These are phyloP conservation scores for Camellia japonica DNA, from an alignment of 148 eudicot genomes.

Conservation along the genomic window DNA sequence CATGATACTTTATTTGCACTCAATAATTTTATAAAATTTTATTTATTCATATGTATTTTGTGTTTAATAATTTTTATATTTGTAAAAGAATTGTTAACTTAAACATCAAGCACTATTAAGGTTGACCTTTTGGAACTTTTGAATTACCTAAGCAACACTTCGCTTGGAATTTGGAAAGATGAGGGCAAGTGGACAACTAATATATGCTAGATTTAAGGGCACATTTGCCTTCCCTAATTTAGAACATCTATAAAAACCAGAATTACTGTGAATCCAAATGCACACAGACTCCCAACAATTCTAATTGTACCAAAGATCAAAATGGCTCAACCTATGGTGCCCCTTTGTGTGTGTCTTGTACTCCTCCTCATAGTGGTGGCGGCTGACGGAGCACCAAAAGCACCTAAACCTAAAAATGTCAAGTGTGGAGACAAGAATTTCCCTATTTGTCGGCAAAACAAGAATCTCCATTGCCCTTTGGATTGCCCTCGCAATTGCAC, in stretches of 20 bases:
- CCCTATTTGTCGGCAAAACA: constrained; percentile 10
- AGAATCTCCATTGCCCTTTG: constrained; percentile 24
- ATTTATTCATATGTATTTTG: no score
- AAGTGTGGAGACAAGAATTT: constrained; percentile 26
- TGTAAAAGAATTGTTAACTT: no score
- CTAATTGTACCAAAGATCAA: background rate
- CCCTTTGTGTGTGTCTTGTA: background rate
- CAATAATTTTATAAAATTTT: no score
- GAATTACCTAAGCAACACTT: no score
- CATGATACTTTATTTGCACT: no score
- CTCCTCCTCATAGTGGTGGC: background rate
- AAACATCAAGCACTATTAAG: no score
- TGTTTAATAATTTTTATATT: no score
- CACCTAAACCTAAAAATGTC: constrained; percentile 24
- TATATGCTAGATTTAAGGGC: background rate
- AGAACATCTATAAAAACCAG: background rate
- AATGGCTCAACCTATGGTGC: background rate
- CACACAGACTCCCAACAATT: background rate
- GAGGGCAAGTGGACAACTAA: no score
- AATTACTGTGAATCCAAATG: background rate
- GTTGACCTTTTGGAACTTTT: no score
- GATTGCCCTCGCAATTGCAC: constrained; percentile 32
- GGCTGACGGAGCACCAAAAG: background rate
- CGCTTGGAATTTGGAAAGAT: no score
- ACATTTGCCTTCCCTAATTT: background rate